Percentiles rank a stretch among this genome's conserved stretches.
These are phyloP conservation scores for Parietichytrium sp. DNA, from an alignment of 108 stramenopile species.

Conservation along the genomic window DNA sequence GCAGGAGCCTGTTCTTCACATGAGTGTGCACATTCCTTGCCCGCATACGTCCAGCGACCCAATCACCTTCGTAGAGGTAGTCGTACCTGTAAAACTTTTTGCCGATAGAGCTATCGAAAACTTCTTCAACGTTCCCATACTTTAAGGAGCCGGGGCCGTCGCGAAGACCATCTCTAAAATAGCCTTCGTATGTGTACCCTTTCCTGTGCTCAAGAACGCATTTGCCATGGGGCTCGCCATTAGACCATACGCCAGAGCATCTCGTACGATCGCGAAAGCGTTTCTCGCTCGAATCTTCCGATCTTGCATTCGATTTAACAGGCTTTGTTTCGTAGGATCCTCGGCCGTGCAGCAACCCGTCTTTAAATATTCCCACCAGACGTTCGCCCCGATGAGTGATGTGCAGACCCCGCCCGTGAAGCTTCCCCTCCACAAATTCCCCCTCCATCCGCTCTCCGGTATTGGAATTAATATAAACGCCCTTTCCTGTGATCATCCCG, in stretches of 20 bases:
- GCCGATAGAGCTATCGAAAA: neutral
- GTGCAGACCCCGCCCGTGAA: neutral
- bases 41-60: neutral
- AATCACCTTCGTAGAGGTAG: neutral
- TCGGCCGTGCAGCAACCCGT: neutral
- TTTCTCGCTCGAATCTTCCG: too few relatives aligned
- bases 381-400: neutral
- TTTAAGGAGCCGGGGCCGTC: slow-evolving; percentile 6
- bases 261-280: neutral
- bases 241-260: neutral
- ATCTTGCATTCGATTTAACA: too few relatives aligned
- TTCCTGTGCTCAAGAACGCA: neutral
- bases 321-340: too few relatives aligned
- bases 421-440: neutral
- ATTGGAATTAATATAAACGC: neutral
- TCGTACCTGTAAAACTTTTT: neutral
- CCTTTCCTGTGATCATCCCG: neutral
- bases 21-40: neutral
- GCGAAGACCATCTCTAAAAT: neutral
- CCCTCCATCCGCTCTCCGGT: neutral
- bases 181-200: slow-evolving; percentile 4
- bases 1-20: neutral
- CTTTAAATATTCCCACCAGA: neutral
- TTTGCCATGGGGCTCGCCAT: neutral
- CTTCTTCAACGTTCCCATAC: neutral